phyloP scores from a whole-genome alignment of 106 monocot species.

The Dioscorea alata region DNA sequence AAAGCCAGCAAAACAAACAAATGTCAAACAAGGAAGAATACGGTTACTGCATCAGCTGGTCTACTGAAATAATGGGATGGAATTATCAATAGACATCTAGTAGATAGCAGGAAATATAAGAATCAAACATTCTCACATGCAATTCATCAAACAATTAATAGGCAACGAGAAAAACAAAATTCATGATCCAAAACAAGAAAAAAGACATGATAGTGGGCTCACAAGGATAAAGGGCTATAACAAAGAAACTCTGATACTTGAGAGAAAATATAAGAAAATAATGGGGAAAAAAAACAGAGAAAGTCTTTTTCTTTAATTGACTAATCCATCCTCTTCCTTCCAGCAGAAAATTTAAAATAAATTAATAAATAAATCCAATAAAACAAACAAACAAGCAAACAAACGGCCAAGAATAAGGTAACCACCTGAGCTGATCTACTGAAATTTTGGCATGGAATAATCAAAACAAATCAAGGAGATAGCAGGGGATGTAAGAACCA shows the following conservation, averaged over 20 bases:
- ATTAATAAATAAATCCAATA: not conserved
- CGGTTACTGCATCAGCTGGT: not conserved
- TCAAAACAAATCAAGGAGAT: not conserved
- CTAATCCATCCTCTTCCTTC: no score
- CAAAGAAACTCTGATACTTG: no score
- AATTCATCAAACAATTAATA: slow-evolving; percentile 8
- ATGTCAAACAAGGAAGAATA: not conserved
- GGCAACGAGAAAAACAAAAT: no score
- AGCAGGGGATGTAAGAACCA: not conserved
- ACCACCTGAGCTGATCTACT: not conserved
- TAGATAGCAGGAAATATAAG: not conserved
- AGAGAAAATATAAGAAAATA: no score
- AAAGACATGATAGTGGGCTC: no score
- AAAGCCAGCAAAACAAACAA: not conserved
- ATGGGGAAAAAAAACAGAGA: no score
- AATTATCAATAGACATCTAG: not conserved
- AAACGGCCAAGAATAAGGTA: not conserved
- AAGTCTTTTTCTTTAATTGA: no score
- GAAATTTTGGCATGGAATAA: not conserved
- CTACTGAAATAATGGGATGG: not conserved
- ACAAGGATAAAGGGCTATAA: no score
- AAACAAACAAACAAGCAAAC: not conserved
- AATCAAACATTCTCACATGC: not conserved
- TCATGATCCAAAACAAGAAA: no score
- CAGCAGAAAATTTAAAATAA: not conserved